These are phyloP conservation scores for Pistacia vera DNA, from an alignment of 345 rosid species.

Conservation along the genomic window DNA sequence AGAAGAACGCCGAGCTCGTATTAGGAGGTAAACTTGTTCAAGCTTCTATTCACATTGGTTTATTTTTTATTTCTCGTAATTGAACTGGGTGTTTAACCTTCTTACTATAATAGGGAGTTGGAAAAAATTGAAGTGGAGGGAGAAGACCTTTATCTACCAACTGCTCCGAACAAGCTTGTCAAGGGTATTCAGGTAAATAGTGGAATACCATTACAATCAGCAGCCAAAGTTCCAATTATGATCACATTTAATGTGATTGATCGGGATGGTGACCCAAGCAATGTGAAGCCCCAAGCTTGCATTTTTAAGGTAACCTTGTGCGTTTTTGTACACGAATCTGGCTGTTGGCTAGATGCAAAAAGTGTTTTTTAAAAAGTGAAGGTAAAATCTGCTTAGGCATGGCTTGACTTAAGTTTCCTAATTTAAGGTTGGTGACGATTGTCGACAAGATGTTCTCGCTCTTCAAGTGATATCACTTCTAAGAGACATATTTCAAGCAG, in stretches of 20 bases:
- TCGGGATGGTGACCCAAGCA: slow-evolving; percentile 64
- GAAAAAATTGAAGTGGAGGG: slow-evolving; percentile 92
- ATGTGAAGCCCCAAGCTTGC: slow-evolving; percentile 89
- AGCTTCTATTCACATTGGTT: slow-evolving; percentile 4
- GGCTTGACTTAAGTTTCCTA: slow-evolving; percentile 18
- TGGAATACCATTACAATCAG: slow-evolving; percentile 98
- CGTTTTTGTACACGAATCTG: neutral
- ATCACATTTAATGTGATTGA: slow-evolving; percentile 90
- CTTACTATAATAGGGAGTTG: slow-evolving; percentile 62
- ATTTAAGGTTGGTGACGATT: slow-evolving; percentile 97
- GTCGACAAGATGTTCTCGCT: slow-evolving; percentile 99
- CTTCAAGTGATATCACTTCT: slow-evolving; percentile 97
- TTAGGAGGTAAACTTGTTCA: slow-evolving; percentile 61
- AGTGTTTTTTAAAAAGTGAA: neutral
- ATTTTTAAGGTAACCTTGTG: slow-evolving; percentile 76
- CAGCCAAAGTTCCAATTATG: slow-evolving; percentile 98
- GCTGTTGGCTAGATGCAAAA: slow-evolving; percentile 1
- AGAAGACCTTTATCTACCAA: slow-evolving; percentile 90
- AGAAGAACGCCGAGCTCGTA: slow-evolving; percentile 97
- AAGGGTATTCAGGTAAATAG: slow-evolving; percentile 88
- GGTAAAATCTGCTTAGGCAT: slow-evolving; percentile 2
- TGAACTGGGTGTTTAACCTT: slow-evolving; percentile 18
- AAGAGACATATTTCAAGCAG: slow-evolving; percentile 87
- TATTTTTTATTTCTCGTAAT: slow-evolving; percentile 11
- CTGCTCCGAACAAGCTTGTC: slow-evolving; percentile 91